phyloP scores from a whole-genome alignment of 2,329 filamentous ascomycete genomes.

The Cadophora malorum region DNA sequence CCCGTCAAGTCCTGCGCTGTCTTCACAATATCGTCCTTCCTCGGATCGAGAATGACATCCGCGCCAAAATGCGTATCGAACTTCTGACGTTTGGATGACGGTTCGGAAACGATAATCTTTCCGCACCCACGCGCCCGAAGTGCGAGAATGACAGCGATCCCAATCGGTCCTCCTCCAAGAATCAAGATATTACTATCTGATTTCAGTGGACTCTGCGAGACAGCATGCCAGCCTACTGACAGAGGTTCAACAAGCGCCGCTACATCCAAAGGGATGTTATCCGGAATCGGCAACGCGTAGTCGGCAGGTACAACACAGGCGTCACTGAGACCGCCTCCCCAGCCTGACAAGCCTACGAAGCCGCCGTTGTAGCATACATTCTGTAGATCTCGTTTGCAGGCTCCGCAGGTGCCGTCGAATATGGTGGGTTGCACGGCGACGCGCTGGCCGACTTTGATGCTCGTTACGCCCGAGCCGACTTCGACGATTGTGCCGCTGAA shows the following conservation, averaged over 20 bases:
- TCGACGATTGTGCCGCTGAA: conserved; percentile 66
- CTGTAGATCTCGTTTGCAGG: conserved; percentile 58
- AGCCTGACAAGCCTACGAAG: conserved; percentile 54
- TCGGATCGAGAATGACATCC: conserved; percentile 59
- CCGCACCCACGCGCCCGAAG: conserved; percentile 59
- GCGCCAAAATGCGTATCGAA: conserved; percentile 62
- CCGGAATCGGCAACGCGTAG: conserved; percentile 57
- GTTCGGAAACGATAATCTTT: conserved; percentile 64
- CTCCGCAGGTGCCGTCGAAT: conserved; percentile 60
- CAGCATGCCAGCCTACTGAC: conserved; percentile 69
- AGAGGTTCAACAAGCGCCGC: conserved; percentile 68
- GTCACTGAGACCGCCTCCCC: conserved; percentile 62
- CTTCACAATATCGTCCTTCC: conserved; percentile 55
- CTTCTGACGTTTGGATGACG: conserved; percentile 56
- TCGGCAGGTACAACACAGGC: conserved; percentile 57
- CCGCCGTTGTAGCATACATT: conserved; percentile 65
- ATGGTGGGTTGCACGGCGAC: conserved; percentile 67
- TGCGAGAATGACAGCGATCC: conserved; percentile 64
- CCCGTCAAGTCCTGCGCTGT: conserved; percentile 54
- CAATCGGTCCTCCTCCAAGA: conserved; percentile 68
- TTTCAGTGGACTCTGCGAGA: conserved; percentile 55
- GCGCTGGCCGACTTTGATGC: conserved; percentile 59
- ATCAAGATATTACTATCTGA: conserved; percentile 57
- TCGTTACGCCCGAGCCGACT: conserved; percentile 57
- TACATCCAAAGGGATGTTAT: conserved; percentile 57